Evolutionary conservation across 1,284 basidiomycete genomes (phyloP), one percentile per base, ranked within the genome.

Genomic region (Mrakiaceae sp.): DNA sequence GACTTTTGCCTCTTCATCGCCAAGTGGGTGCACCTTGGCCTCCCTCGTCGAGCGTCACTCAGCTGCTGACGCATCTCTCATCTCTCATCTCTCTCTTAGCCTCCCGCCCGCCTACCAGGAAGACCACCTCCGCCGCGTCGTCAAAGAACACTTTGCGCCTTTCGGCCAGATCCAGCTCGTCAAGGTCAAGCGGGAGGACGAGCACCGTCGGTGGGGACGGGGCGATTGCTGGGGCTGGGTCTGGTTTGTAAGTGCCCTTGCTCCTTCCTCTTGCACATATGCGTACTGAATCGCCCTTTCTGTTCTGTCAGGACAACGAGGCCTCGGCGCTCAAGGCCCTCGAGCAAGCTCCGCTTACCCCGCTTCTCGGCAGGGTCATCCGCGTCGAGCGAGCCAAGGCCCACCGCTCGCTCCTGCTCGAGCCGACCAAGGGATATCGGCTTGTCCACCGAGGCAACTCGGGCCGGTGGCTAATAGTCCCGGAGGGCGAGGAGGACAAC

Each of bases 361-460:
- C 48, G 3, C 16, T 62, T 10, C 47, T 55, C 43, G 61, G 52
- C n/a, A 51, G 61, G 12, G 44, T 42, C 12, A 27, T 62, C 16
- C 40, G 61, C 8, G 61, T 62, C 52, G 61, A 62, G 53, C 51
- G 61, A 27, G 61, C 61, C 4, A 46, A 56, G 16, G 61, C 61
- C 3, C 61, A 62, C n/a, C 61, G 61, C n/a, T 7, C 49, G 14
- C 42, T 62, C 40, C 47, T 62, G 43, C 47, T 62, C 42, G 48
- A 60, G n/a, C 52, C 54, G 12, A 14, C 11, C 46, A 43, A 60
- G 12, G 48, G 48, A 39, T 39, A n/a, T 47, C 8, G 11, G 10
- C 42, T 60, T 11, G 39, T 49, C n/a, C 27, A 4, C 4, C 3
- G 4, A 40, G 4, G 11, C 3, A n/a, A 8, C 48, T 49, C 43